A percentile compares a stretch with the other conserved stretches of the same genome.
These are phyloP conservation scores for Rubia yunnanensis DNA, from an alignment of 257 asterid species.

Conservation along the genomic window DNA sequence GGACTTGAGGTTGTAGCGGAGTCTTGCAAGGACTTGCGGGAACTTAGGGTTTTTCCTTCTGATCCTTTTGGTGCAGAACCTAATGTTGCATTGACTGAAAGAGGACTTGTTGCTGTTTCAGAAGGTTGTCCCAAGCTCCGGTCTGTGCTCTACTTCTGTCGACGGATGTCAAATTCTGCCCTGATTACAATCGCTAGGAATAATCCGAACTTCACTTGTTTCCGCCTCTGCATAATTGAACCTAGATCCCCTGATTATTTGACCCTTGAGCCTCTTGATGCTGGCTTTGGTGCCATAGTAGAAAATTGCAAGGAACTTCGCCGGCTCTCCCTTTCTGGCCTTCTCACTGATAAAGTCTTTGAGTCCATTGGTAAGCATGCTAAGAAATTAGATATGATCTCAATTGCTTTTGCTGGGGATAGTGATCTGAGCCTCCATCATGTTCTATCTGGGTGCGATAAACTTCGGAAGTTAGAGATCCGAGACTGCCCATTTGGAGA, in stretches of 20 bases:
- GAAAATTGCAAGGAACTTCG: conserved; percentile 63
- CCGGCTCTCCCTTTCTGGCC: conserved; percentile 90
- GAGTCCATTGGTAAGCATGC: conserved; percentile 73
- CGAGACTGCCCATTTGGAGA: conserved; percentile 96
- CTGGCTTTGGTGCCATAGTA: conserved; percentile 94
- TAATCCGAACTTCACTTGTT: conserved; percentile 64
- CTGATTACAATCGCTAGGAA: conserved; percentile 61
- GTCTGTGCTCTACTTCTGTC: conserved; percentile 89
- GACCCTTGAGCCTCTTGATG: conserved; percentile 67
- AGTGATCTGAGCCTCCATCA: conserved; percentile 84
- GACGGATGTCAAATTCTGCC: conserved; percentile 96
- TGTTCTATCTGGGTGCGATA: conserved; percentile 80
- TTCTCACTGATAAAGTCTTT: conserved; percentile 70
- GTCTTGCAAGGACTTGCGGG: conserved; percentile 78
- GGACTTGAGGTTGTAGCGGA: conserved; percentile 74
- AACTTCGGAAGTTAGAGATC: conserved; percentile 85
- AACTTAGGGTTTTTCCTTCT: conserved; percentile 91
- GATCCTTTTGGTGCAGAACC: conserved; percentile 78
- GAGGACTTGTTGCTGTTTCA: conserved; percentile 83
- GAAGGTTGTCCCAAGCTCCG: conserved; percentile 88
- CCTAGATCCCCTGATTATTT: conserved; percentile 71
- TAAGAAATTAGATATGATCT: conserved; percentile 88
- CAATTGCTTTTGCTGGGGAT: conserved; percentile 95
- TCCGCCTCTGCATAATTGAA: conserved; percentile 78
- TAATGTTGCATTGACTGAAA: conserved; percentile 73